phyloP scores from a whole-genome alignment of 257 asterid genomes.

The Solanum corneliomulleri region DNA sequence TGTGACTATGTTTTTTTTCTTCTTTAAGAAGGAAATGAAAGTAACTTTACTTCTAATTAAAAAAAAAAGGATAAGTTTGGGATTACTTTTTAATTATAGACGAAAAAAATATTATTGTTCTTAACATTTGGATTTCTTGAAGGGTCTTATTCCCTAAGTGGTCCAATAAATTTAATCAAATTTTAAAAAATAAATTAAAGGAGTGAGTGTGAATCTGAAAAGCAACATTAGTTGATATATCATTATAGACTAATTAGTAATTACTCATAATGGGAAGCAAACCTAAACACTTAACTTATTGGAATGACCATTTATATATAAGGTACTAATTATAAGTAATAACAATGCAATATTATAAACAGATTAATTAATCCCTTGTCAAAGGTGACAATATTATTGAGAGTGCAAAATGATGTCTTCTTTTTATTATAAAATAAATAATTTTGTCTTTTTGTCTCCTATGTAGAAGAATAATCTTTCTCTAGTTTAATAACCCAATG shows the following conservation, averaged over 20 bases:
- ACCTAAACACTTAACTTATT: neutral
- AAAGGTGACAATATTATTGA: neutral
- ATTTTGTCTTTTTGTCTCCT: slow-evolving; percentile 4
- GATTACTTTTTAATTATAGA: too few relatives aligned
- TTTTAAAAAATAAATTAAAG: neutral
- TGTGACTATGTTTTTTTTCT: neutral
- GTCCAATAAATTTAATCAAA: neutral
- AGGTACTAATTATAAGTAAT: neutral
- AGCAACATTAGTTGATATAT: neutral
- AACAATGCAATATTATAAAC: neutral
- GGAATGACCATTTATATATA: neutral
- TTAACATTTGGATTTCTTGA: too few relatives aligned
- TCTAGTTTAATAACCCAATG: neutral
- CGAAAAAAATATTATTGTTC: too few relatives aligned
- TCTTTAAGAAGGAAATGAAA: neutral
- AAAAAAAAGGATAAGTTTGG: too few relatives aligned
- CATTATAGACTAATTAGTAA: neutral
- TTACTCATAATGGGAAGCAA: neutral
- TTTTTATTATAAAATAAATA: neutral
- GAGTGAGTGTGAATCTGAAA: neutral
- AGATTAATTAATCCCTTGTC: neutral
- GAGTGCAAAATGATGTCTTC: slow-evolving; percentile 5
- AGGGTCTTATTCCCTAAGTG: neutral
- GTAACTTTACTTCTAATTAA: too few relatives aligned
- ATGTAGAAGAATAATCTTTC: neutral